Conservation (phyloP, 371 early-diverging fungal species). For the Mucor sp. region DNA sequence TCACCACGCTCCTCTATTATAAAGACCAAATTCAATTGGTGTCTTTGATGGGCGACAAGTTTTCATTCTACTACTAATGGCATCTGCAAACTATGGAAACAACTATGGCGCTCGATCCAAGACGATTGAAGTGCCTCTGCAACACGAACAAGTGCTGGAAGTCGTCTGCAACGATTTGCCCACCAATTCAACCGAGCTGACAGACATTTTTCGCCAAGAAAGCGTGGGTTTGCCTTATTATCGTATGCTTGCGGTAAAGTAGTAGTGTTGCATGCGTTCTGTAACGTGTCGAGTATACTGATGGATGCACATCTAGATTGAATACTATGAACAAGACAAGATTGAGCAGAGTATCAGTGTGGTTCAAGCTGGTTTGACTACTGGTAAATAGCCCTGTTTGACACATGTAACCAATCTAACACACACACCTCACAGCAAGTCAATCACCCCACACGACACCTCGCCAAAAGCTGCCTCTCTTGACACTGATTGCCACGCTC, state of each 20-base stretch:
- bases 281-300: not conserved
- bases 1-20: not conserved
- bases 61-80: conserved; percentile 19
- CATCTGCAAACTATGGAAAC: conserved; percentile 27
- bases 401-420: not conserved
- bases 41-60: not conserved
- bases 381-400: conserved; percentile 35
- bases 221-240: conserved; percentile 72
- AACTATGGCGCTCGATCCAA: conserved; percentile 30
- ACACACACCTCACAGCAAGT: conserved; percentile 33
- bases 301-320: conserved; percentile 50
- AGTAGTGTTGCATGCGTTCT: not conserved
- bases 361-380: conserved; percentile 62
- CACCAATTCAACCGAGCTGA: conserved; percentile 67
- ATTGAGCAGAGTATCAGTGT: conserved; percentile 64
- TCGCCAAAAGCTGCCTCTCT: conserved; percentile 65
- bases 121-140: conserved; percentile 81
- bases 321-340: conserved; percentile 73
- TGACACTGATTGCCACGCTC: conserved; percentile 68
- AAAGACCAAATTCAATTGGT: not conserved
- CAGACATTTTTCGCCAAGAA: conserved; percentile 79
- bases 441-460: conserved; percentile 56
- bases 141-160: conserved; percentile 78
- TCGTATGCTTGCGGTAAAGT: conserved; percentile 76
- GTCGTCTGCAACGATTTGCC: conserved; percentile 79